Percentiles rank a stretch among this genome's conserved stretches.
phyloP scores from a whole-genome alignment of 2,329 filamentous ascomycete species.

The Boeremia lycopersici region DNA sequence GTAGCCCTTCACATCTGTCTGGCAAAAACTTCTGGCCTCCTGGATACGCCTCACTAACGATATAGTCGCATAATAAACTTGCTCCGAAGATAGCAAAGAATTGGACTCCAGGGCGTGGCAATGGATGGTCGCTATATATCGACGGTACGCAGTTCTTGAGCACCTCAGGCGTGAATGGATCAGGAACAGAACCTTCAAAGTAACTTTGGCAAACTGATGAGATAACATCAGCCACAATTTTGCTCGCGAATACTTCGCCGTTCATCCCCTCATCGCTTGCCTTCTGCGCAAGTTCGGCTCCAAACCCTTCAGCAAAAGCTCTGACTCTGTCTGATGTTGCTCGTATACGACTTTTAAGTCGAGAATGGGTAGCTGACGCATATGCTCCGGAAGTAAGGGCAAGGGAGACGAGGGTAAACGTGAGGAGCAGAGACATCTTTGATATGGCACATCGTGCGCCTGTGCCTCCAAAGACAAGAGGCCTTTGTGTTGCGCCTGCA shows the following conservation, averaged over 20 bases:
- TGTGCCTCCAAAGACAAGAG: background rate
- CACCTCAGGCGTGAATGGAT: background rate
- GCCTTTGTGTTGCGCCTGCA: background rate
- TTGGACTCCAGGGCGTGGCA: background rate
- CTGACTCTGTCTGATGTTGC: background rate
- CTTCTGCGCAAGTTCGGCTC: background rate
- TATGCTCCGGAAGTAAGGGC: background rate
- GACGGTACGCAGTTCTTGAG: background rate
- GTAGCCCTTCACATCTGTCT: background rate
- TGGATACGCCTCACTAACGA: conserved; percentile 2
- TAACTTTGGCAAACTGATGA: background rate
- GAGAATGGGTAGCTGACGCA: background rate
- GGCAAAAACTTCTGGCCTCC: background rate
- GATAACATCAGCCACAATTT: background rate
- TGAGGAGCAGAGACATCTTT: background rate
- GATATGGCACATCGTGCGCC: background rate
- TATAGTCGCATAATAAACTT: conserved; percentile 2
- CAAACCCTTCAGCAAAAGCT: background rate
- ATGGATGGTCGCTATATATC: background rate
- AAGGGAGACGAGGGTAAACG: background rate
- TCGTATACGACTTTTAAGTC: background rate
- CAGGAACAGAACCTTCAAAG: background rate
- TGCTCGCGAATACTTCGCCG: background rate
- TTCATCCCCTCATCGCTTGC: background rate
- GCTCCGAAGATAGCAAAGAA: conserved; percentile 4